Evolutionary conservation across 345 rosid species (phyloP).

Genomic region (Salix dunnii): DNA sequence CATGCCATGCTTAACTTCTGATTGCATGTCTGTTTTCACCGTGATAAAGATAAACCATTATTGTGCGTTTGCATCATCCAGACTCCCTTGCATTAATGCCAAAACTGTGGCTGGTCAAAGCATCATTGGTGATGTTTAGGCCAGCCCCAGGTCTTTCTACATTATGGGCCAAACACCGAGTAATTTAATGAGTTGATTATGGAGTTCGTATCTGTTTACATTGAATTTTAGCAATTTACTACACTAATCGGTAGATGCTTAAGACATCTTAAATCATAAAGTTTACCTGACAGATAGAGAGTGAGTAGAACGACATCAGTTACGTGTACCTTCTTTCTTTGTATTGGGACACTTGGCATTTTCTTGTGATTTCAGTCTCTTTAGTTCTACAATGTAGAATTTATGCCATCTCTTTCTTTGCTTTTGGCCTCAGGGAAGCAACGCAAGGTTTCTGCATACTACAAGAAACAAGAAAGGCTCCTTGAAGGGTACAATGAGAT

Average conservation of each 20-base stretch:
- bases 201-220: neutral
- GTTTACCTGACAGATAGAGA: neutral
- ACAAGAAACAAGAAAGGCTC: slow-evolving; percentile 75
- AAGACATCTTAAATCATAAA: neutral
- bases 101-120: no score
- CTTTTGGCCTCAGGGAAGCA: slow-evolving; percentile 43
- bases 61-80: no score
- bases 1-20: no score
- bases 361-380: neutral
- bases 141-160: no score
- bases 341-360: neutral
- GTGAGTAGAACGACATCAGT: neutral
- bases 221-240: neutral
- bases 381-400: neutral
- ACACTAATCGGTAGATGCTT: neutral
- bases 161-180: neutral
- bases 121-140: no score
- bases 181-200: neutral
- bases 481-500: slow-evolving; percentile 71
- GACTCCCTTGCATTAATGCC: no score
- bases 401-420: neutral
- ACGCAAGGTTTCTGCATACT: slow-evolving; percentile 66
- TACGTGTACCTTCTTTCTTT: neutral
- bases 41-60: no score
- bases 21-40: no score